Base-by-base conservation (phyloP, 2,329 filamentous ascomycete species). In the Penicillium sp. region DNA sequence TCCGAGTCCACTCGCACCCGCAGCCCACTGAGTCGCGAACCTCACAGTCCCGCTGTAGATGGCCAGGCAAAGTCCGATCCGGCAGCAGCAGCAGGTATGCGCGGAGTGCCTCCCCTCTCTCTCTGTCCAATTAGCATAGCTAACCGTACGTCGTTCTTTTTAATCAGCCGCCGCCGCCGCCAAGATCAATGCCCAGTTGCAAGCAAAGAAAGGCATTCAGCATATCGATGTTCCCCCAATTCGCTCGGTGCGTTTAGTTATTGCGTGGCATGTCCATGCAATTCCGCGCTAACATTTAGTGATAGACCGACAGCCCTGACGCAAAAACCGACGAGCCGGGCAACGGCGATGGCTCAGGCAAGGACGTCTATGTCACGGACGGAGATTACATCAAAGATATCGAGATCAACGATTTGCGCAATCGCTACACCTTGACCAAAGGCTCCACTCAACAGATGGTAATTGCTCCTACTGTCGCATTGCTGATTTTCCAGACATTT, bases 301-400 rank as follows among this genome's bases (percentile, higher is more conserved):
- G 23, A 54, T 57, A 69, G 72, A 69, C 63, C 30, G 60, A 64
- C 21, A 80, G 72, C 56, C 72, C 76, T 48, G 70, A 72, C 44
- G 68, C 66, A 35, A 79, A 79, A 63, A 78, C 80, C 32, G 71
- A 77, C 14, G 72, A 75, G 17, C 70, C 75, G 27, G 67, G 70
- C 31, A 63, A 67, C 30, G 64, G 71, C n/a, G 71, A 70, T 30
- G 63, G 60, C 36, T 68, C 69, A 15, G 74, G 75, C 27, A 80
- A 80, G 46, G 88, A 94, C 59, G 86, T 95, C 65, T 97, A 97
- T 64, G 86, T 94, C 57, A 86, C 90, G 47, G 93, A 97, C 64
- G 93, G 93, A 58, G 93, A 98, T 70, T 97, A 87, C 67, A 97
- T 98, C 71, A 93, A 94, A 69, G 93, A 98, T 63, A 95, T 98